phyloP scores from a whole-genome alignment of 148 eudicot species.

The Hydrangea macrophylla region DNA sequence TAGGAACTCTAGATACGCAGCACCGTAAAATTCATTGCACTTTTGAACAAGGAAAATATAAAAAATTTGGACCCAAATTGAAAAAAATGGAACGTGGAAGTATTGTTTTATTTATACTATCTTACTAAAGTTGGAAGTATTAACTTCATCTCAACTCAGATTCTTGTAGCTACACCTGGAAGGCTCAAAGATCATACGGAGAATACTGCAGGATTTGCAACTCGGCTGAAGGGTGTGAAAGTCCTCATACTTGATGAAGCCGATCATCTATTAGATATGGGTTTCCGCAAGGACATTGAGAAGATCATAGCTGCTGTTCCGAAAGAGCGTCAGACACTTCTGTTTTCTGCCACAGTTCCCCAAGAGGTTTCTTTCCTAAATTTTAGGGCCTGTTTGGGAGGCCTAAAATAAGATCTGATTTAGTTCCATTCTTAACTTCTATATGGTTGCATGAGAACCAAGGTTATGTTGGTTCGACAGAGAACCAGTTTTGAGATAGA shows the following conservation, averaged over 20 bases:
- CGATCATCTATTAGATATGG: constrained; percentile 96
- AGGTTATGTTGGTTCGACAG: no score
- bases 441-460: no score
- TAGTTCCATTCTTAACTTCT: no score
- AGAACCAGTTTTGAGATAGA: no score
- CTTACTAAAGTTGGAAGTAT: neutral
- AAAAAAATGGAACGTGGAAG: no score
- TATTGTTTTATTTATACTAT: neutral
- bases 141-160: constrained; percentile 40
- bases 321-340: constrained; percentile 90
- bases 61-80: no score
- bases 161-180: constrained; percentile 98
- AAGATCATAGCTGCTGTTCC: constrained; percentile 82
- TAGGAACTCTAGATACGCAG: no score
- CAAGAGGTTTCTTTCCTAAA: constrained; percentile 51
- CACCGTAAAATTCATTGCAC: no score
- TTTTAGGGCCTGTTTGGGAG: no score
- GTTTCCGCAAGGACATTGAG: constrained; percentile 91
- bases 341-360: constrained; percentile 92
- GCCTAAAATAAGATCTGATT: no score
- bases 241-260: constrained; percentile 98
- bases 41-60: no score
- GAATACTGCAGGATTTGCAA: constrained; percentile 90
- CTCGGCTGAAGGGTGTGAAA: constrained; percentile 89
- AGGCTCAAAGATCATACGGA: constrained; percentile 87